Base-by-base conservation (phyloP, 805 yeast genomes). In the Hanseniaspora hatyaiensis region DNA sequence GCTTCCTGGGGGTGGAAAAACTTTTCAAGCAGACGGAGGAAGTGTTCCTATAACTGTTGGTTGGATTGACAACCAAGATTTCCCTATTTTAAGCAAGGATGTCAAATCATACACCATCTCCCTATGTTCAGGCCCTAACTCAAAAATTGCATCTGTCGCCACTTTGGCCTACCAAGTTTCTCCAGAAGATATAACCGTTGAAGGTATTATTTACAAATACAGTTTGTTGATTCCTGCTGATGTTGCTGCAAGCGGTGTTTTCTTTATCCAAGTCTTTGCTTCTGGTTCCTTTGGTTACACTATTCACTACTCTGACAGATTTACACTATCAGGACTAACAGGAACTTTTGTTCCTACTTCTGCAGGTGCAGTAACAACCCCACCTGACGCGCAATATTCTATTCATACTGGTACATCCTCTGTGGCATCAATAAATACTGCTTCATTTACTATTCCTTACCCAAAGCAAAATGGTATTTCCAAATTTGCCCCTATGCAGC, bases 401-500 rank as follows among this genome's bases (percentile, higher is more conserved):
- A 36, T 54, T 12, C 51, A 52, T 3, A 52, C 58, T 31, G 53
- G 43, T 23, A 42, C 40, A 2, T 37, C 48, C 9, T 24, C 45
- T 1, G 42, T 34, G 4, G 32, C 48, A 18, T n/a, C 48, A 6
- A 49, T 43, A n/a, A 34, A 40, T 16, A 31, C 50, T 0, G 65
- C 62, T 8, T 78, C 86, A 6, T 80, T 80, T 59, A 57, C 77
- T 2, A 68, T 86, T 4, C 73, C 94, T 1, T 89, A 87, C 63
- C 72, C 80, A 4, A 53, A 57, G 53, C 96, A 88, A 65, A 80
- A 85, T 1, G 95, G 95, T 15, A 59, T 54, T 15, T 76, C 82
- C 6, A 75, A 82, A 54, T 84, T 66, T 62, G 96, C 96, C 1
- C 95, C 96, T 42, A 85, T 85, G 95, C 96, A 88, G 65, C 59